Percentiles rank a stretch among this genome's conserved stretches.
Conservation (phyloP, 2,329 filamentous ascomycete genomes). For the Diaporthe ilicicola region DNA sequence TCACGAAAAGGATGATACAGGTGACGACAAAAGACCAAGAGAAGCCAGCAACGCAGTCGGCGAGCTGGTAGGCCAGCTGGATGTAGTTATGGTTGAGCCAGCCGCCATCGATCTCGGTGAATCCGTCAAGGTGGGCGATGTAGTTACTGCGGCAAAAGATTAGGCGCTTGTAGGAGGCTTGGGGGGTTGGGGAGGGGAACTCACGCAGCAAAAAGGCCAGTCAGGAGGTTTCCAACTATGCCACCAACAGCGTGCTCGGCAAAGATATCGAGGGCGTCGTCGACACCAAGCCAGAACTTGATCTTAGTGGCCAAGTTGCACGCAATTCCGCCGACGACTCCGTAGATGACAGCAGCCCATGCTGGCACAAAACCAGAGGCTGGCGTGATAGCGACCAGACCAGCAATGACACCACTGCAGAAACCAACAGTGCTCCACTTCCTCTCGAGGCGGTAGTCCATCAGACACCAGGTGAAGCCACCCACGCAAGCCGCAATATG, state of each 20-base stretch:
- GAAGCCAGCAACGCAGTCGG: conserved; percentile 71
- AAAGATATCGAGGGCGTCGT: conserved; percentile 91
- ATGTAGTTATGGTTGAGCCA: conserved; percentile 77
- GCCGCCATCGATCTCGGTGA: conserved; percentile 65
- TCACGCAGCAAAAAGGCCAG: conserved; percentile 78
- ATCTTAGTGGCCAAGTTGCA: conserved; percentile 91
- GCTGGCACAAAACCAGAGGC: conserved; percentile 82
- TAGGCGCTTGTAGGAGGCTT: conserved; percentile 17
- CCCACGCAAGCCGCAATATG: conserved; percentile 86
- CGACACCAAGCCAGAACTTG: conserved; percentile 77
- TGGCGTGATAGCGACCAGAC: conserved; percentile 87
- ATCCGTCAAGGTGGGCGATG: conserved; percentile 78
- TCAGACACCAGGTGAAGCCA: conserved; percentile 82
- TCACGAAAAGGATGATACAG: conserved; percentile 73
- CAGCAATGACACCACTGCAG: conserved; percentile 89
- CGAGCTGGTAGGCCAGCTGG: conserved; percentile 76
- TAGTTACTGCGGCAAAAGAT: conserved; percentile 60
- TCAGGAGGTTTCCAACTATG: conserved; percentile 81
- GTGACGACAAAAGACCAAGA: conserved; percentile 74
- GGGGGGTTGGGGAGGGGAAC: conserved; percentile 38
- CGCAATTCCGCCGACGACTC: conserved; percentile 67
- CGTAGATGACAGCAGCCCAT: conserved; percentile 67
- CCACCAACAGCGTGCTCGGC: conserved; percentile 89
- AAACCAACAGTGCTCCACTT: conserved; percentile 96
- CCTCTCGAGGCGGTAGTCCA: conserved; percentile 89